These are phyloP conservation scores for Neolecta irregularis DNA, from an alignment of 1,139 yeast genomes.

Conservation along the genomic window DNA sequence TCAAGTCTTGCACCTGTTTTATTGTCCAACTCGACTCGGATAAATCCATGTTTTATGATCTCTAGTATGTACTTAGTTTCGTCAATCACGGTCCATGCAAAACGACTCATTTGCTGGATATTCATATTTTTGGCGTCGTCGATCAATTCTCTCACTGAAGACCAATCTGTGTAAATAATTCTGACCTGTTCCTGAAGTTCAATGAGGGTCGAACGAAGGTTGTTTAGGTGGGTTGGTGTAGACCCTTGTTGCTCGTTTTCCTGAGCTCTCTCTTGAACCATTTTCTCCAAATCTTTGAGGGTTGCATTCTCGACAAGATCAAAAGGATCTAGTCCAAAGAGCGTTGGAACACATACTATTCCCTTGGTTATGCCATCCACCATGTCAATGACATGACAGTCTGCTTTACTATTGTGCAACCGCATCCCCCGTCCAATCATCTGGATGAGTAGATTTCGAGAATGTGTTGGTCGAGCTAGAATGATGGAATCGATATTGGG, in stretches of 20 bases:
- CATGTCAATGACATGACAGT: constrained; percentile 66
- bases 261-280: constrained; percentile 6
- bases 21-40: constrained; percentile 10
- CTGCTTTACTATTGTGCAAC: constrained; percentile 40
- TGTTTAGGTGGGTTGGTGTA: constrained; percentile 10
- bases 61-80: constrained; percentile 3
- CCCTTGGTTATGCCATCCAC: constrained; percentile 48
- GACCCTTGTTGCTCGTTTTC: constrained; percentile 4
- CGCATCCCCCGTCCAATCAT: constrained; percentile 89
- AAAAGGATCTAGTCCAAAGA: constrained; percentile 36
- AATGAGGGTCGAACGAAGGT: background rate
- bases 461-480: constrained; percentile 67
- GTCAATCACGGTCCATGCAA: constrained; percentile 1
- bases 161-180: constrained; percentile 10
- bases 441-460: constrained; percentile 56
- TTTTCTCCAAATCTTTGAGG: constrained; percentile 6
- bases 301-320: constrained; percentile 11
- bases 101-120: background rate
- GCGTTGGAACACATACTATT: constrained; percentile 44
- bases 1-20: background rate
- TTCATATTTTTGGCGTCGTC: constrained; percentile 4
- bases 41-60: constrained; percentile 5
- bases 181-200: background rate
- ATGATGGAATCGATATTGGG: constrained; percentile 77
- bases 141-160: constrained; percentile 9